Percentiles rank a stretch among this genome's conserved stretches.
Conservation (phyloP, 139 green algal species). For the Pleodorina starrii region DNA sequence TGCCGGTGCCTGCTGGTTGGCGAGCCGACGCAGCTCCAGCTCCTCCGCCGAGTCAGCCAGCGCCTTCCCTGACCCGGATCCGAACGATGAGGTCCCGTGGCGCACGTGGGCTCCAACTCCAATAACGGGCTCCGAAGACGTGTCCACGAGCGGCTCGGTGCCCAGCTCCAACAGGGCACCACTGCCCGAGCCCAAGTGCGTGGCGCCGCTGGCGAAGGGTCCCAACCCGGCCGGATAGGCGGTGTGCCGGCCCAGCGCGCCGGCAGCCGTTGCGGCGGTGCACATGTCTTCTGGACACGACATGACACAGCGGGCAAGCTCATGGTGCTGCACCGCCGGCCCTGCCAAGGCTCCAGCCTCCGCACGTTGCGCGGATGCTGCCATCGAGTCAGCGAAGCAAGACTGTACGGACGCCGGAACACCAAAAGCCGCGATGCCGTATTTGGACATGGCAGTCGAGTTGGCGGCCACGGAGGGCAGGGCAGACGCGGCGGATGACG, state of each 20-base stretch:
- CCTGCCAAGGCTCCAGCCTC: not conserved
- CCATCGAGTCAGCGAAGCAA: not conserved
- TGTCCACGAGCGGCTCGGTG: too few species aligned
- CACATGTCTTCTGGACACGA: not conserved
- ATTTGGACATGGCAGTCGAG: not conserved
- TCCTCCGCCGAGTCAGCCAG: constrained; percentile 43
- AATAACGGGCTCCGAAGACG: not conserved
- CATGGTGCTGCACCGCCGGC: not conserved
- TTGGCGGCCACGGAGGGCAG: not conserved
- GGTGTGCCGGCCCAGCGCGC: not conserved
- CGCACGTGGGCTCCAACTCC: not conserved
- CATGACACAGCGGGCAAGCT: not conserved
- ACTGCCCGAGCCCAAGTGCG: too few species aligned
- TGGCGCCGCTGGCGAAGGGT: too few species aligned
- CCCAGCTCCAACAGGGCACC: too few species aligned
- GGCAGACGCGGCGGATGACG: not conserved
- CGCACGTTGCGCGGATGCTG: not conserved
- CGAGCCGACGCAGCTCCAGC: constrained; percentile 32
- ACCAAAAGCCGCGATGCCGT: constrained; percentile 38
- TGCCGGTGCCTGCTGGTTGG: not conserved
- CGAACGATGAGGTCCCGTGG: not conserved
- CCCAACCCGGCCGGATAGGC: too few species aligned
- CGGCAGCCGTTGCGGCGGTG: not conserved
- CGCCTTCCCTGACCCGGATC: not conserved
- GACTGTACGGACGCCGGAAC: constrained; percentile 2